Evolutionary conservation across 352 stramenopile genomes (phyloP).

Genomic region (Peronospora farinosa): DNA sequence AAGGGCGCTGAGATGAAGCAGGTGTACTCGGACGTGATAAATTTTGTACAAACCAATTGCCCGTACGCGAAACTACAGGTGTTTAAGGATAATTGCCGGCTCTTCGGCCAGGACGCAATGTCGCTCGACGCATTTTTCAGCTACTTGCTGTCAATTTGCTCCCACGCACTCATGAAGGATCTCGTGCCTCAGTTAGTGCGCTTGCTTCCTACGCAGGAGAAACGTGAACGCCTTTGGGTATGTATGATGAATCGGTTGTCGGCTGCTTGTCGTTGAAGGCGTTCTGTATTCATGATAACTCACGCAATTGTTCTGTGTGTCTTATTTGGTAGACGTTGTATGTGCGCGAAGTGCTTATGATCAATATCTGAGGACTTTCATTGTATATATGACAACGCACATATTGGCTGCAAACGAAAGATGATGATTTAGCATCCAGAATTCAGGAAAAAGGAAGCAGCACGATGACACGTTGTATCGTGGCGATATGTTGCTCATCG

Average conservation of each 20-base stretch:
- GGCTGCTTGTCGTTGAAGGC: background rate
- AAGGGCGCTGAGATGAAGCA: conserved; percentile 72
- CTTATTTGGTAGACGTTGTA: conserved; percentile 34
- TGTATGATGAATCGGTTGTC: conserved; percentile 13
- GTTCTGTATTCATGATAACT: conserved; percentile 11
- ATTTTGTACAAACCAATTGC: conserved; percentile 66
- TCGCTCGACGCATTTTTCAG: conserved; percentile 77
- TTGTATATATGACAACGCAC: conserved; percentile 1
- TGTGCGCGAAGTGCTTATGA: conserved; percentile 44
- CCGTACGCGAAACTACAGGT: conserved; percentile 76
- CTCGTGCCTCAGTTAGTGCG: conserved; percentile 76
- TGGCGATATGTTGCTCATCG: background rate
- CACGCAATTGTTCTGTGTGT: conserved; percentile 12
- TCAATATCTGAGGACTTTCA: conserved; percentile 32
- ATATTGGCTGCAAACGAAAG: conserved; percentile 1
- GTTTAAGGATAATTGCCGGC: conserved; percentile 86
- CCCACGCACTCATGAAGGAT: conserved; percentile 60
- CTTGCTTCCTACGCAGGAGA: conserved; percentile 76
- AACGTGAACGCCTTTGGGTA: conserved; percentile 79
- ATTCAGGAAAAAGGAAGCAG: background rate
- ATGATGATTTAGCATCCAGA: conserved; percentile 19
- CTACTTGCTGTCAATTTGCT: conserved; percentile 80
- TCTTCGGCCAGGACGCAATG: conserved; percentile 83
- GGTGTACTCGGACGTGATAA: conserved; percentile 77
- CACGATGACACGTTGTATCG: background rate